These are phyloP conservation scores for Neopestalotiopsis sp. DNA, from an alignment of 2,329 filamentous ascomycete genomes.

Conservation along the genomic window DNA sequence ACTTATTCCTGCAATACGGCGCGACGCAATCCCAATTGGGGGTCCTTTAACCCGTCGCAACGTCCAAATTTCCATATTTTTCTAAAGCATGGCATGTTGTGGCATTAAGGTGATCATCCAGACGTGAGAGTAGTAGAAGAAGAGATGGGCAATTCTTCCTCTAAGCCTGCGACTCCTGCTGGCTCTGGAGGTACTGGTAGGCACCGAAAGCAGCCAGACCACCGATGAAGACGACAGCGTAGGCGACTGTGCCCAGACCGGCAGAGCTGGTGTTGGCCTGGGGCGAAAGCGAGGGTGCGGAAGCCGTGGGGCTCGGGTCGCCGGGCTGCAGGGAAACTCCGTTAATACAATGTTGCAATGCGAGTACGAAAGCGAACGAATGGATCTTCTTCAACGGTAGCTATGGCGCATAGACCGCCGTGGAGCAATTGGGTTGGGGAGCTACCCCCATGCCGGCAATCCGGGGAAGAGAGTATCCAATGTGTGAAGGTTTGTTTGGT, in stretches of 20 bases:
- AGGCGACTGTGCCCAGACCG: slow-evolving; percentile 77
- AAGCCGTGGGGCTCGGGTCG: slow-evolving; percentile 75
- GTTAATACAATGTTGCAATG: slow-evolving; percentile 3
- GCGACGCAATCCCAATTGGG: slow-evolving; percentile 13
- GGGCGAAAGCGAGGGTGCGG: slow-evolving; percentile 52
- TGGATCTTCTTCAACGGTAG: not conserved
- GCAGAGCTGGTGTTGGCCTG: slow-evolving; percentile 54
- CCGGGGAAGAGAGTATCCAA: not conserved
- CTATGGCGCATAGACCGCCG: not conserved
- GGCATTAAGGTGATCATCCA: not conserved
- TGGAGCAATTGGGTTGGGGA: not conserved
- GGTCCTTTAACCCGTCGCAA: slow-evolving; percentile 20
- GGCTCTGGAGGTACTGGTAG: slow-evolving; percentile 83
- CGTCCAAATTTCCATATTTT: slow-evolving; percentile 1
- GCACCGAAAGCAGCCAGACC: slow-evolving; percentile 77
- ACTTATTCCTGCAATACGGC: slow-evolving; percentile 3
- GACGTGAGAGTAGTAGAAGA: not conserved
- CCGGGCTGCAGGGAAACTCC: slow-evolving; percentile 62
- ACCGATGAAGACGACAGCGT: slow-evolving; percentile 79
- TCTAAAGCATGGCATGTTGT: slow-evolving; percentile 2
- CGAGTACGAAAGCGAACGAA: not conserved
- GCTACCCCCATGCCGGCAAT: not conserved
- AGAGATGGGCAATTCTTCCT: not conserved
- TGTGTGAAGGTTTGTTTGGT: not conserved
- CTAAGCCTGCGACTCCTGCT: slow-evolving; percentile 40